Conservation (phyloP, 2,329 filamentous ascomycete genomes). For the Nigrospora osmanthi region DNA sequence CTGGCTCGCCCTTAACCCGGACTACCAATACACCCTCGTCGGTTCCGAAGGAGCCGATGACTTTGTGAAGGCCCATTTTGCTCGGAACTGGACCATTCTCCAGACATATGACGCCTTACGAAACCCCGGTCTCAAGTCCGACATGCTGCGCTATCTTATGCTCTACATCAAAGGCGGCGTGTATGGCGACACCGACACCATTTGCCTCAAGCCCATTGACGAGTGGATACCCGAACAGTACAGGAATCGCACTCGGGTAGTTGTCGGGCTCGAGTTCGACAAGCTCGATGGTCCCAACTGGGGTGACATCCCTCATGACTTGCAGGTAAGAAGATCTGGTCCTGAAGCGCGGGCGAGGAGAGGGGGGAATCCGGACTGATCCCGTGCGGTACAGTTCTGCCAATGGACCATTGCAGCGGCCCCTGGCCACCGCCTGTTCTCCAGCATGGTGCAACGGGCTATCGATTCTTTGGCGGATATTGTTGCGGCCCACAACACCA, state of each 20-base stretch:
- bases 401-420: conserved; percentile 6
- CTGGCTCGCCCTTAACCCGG: neutral
- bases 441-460: neutral
- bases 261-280: conserved; percentile 6
- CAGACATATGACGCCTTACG: conserved; percentile 3
- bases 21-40: neutral
- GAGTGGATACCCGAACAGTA: conserved; percentile 4
- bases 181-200: conserved; percentile 6
- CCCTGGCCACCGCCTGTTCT: conserved; percentile 2
- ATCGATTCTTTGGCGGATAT: neutral
- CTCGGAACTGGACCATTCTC: neutral
- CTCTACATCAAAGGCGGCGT: conserved; percentile 5
- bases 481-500: neutral
- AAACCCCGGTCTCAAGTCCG: conserved; percentile 8
- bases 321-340: neutral
- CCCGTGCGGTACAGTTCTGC: conserved; percentile 1
- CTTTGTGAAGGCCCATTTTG: neutral
- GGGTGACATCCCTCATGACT: neutral
- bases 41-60: neutral
- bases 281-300: conserved; percentile 1
- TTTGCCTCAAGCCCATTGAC: conserved; percentile 1
- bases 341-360: too few species aligned
- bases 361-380: neutral
- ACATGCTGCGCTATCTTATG: conserved; percentile 6
- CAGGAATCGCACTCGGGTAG: neutral